Conservation (phyloP, 2,329 filamentous ascomycete genomes). For the Monilinia fructicola region DNA sequence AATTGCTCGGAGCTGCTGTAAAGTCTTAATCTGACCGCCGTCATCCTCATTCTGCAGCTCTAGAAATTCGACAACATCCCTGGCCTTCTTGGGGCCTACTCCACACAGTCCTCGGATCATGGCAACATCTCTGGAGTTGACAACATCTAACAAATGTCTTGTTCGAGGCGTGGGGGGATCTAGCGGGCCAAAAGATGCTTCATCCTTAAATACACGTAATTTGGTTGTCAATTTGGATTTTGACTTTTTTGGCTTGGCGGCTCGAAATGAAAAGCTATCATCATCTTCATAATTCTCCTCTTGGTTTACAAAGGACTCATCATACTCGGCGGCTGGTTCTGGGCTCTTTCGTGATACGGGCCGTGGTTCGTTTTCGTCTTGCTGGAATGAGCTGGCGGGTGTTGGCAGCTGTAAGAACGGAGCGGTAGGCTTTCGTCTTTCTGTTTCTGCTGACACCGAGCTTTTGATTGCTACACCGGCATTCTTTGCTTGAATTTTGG, state of each 20-base stretch:
- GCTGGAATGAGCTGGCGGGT: constrained; percentile 32
- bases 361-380: constrained; percentile 32
- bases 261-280: constrained; percentile 38
- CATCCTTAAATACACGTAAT: constrained; percentile 39
- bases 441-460: constrained; percentile 21
- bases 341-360: constrained; percentile 31
- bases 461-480: constrained; percentile 31
- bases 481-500: constrained; percentile 48
- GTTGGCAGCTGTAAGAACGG: constrained; percentile 33
- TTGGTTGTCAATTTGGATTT: constrained; percentile 41
- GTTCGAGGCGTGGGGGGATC: constrained; percentile 48
- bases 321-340: constrained; percentile 40
- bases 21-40: constrained; percentile 46
- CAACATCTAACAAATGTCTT: constrained; percentile 62
- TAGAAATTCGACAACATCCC: constrained; percentile 58
- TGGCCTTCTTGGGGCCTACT: constrained; percentile 70
- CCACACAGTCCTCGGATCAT: constrained; percentile 67
- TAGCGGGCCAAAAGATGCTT: constrained; percentile 46
- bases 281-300: constrained; percentile 45
- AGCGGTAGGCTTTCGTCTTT: constrained; percentile 29
- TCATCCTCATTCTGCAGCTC: constrained; percentile 47
- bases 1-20: constrained; percentile 53
- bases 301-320: constrained; percentile 39
- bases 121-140: constrained; percentile 69
- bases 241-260: constrained; percentile 37